phyloP scores from a whole-genome alignment of 2,329 filamentous ascomycete species.

The Monosporascus sp. region DNA sequence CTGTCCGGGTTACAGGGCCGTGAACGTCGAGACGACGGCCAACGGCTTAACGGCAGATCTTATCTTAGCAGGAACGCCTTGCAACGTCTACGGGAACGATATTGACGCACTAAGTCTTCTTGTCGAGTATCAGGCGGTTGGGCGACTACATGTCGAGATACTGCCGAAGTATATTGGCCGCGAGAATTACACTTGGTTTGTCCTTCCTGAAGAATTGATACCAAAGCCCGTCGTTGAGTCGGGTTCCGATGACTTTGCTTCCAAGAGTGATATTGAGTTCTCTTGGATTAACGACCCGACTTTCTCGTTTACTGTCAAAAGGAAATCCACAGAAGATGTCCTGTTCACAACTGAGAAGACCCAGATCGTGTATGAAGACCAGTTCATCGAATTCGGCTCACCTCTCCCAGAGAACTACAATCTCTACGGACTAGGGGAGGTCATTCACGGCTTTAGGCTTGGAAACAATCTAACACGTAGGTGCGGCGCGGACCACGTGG shows the following conservation, averaged over 20 bases:
- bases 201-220: constrained; percentile 59
- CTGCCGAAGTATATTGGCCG: constrained; percentile 56
- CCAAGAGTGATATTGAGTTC: constrained; percentile 52
- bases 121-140: constrained; percentile 60
- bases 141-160: constrained; percentile 67
- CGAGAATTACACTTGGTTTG: constrained; percentile 61
- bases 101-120: constrained; percentile 60
- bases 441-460: constrained; percentile 65
- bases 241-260: constrained; percentile 33
- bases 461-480: constrained; percentile 64
- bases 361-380: constrained; percentile 67
- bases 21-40: constrained; percentile 47
- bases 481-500: constrained; percentile 6
- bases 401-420: constrained; percentile 66
- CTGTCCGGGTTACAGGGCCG: constrained; percentile 66
- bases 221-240: constrained; percentile 43
- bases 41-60: constrained; percentile 64
- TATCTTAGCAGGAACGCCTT: constrained; percentile 61
- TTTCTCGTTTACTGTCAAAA: constrained; percentile 63
- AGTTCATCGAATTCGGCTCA: constrained; percentile 70
- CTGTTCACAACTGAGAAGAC: constrained; percentile 63
- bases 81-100: constrained; percentile 76
- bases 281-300: constrained; percentile 49
- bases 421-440: constrained; percentile 69
- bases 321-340: constrained; percentile 55